Evolutionary conservation across 768 basidiomycete species (phyloP), one percentile per base, ranked within the genome.

Genomic region (Phlegmacium glaucopus): DNA sequence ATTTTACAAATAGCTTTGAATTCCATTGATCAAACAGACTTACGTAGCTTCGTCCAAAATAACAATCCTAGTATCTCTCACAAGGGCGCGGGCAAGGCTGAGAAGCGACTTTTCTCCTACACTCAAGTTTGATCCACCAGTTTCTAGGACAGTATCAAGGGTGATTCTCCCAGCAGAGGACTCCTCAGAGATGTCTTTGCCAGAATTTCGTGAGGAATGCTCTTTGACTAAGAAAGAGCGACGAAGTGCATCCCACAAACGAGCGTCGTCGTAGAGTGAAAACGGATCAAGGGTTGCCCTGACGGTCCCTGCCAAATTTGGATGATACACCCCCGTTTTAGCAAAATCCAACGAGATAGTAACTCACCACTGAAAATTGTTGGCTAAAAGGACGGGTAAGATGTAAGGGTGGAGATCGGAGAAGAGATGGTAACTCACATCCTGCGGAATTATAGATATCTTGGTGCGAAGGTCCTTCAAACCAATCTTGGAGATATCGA

Each of bases 31-130:
- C 10, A 15, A 39, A 39, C 9, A n/a, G 6, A 59, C 65, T 47
- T 44, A 71, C 69, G 73, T 90, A 0, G 88, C 89, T 69, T 90
- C 89, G 61, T 93, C 90, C 11, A 93, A 71, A 28, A 93, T 78
- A 26, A 90, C 80, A 32, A 92, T 80, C 58, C 77, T 78, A 6
- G 82, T 77, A 61, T 88, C 78, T 53, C 87, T 83, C 12, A 91
- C 89, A 11, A 93, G 68, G 2, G 90, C 90, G 30, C 90, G 75
- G 26, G 90, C 90, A 34, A 92, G 72, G 22, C 84, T 86, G 15
- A 92, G 80, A 17, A 92, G 67, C 6, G 81, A 84, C 44, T 87
- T 69, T 72, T 90, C 71, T 15, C 84, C 83, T 12, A 87, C 81
- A 37, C 83, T 85, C 51, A 90, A 55, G 53, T 90, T 90, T 7